Conservation (phyloP, 768 basidiomycete species). For the Lentinula detonsa region DNA sequence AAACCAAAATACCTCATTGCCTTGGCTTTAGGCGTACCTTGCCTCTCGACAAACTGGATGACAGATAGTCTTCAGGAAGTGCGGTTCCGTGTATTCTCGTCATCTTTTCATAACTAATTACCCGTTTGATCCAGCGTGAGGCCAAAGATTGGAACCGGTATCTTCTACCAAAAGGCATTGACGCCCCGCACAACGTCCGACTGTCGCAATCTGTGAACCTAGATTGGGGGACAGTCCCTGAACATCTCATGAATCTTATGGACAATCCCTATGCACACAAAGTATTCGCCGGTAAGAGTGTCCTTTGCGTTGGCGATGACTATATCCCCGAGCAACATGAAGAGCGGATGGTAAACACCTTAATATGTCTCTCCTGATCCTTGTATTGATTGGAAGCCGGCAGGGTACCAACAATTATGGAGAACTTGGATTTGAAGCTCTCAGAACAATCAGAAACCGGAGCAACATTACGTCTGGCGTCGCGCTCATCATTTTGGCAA, state of each 20-base stretch:
- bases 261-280: conserved; percentile 50
- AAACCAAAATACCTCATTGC: conserved; percentile 81
- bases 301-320: conserved; percentile 57
- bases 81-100: conserved; percentile 12
- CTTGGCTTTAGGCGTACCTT: conserved; percentile 83
- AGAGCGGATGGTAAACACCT: neutral
- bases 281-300: conserved; percentile 43
- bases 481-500: conserved; percentile 59
- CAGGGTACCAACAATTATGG: neutral
- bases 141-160: conserved; percentile 56
- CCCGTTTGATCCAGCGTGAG: conserved; percentile 20
- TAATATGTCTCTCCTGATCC: neutral
- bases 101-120: neutral
- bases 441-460: neutral
- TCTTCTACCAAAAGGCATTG: conserved; percentile 57
- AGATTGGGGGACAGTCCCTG: conserved; percentile 39
- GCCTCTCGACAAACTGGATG: conserved; percentile 58
- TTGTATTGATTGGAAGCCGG: neutral
- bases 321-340: conserved; percentile 34
- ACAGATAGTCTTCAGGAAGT: conserved; percentile 27
- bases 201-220: conserved; percentile 42
- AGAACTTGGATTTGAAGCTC: neutral
- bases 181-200: conserved; percentile 20
- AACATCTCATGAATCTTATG: conserved; percentile 57
- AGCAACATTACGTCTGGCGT: conserved; percentile 21